Evolutionary conservation across 768 basidiomycete species (phyloP), one percentile per base, ranked within the genome.

Genomic region (Crepidotus variabilis): DNA sequence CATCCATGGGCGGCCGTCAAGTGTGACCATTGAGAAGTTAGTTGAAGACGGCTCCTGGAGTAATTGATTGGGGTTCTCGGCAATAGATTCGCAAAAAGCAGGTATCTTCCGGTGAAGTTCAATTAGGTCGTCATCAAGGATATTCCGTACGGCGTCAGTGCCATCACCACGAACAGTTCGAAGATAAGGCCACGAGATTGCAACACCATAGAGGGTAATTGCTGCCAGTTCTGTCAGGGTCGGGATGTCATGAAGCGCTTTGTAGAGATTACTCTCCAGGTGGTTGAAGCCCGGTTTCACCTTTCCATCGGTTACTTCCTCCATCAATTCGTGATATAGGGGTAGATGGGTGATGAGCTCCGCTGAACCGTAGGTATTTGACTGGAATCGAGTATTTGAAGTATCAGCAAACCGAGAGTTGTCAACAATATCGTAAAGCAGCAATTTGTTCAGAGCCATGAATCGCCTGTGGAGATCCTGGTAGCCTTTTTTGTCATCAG

Each of bases 401-500:
- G 64, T 63, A 48, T 67, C 60, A 3, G 67, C 67, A 35, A 61
- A 69, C n/a, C 48, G 39, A 2, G 57, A 54, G 11, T 56, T 8
- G 21, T 36, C 28, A 2, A 50, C 49, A 11, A 62, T 9, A 11
- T 43, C 46, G 35, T 54, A 56, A 5, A 62, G 23, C 21, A 56
- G 59, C 8, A 36, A 22, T 22, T 62, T 61, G 14, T 55, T 50
- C 21, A 53, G 16, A 21, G 48, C 50, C 36, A 67, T 50, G 47
- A 64, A 66, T 6, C 50, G 52, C 0, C 33, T 13, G 8, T 18
- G 28, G 1, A 39, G 34, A 35, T 66, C 60, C 33, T 64, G 66
- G 23, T 66, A 65, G n/a, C 71, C 71, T 32, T 65, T 65, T 46
- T 65, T 65, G 20, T 67, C 61, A 22, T 64, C 62, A 56, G 65